Evolutionary conservation across 768 basidiomycete genomes (phyloP), one percentile per base, ranked within the genome.

Genomic region (Lenzites betulinus): DNA sequence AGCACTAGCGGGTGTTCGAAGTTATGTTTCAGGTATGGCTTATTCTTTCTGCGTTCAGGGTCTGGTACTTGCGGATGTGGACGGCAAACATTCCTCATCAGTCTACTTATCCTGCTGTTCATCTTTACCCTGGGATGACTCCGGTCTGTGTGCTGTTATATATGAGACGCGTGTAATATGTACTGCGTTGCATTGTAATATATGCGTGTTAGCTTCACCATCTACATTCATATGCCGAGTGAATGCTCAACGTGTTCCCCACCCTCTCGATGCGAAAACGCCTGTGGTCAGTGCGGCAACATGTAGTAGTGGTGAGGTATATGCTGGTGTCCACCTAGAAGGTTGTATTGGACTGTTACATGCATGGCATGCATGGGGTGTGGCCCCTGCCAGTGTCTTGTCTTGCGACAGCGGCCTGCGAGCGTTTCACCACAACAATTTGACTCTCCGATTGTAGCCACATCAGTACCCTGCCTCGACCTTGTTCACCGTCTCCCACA

Each of bases 391-490:
- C 26, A 41, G 20, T 36, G 62, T 22, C 25, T n/a, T 53, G 57
- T 51, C 51, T 28, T 47, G 57, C 23, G 46, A 50, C 64, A 49
- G 42, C 52, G 39, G 51, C 35, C 49, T 28, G 33, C 38, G 55
- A 62, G 60, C 59, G 63, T 50, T 39, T 64, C 64, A 70, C 71
- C 71, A 72, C 71, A 71, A 42, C 59, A 53, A 67, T 71, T 72
- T 72, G 71, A 71, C 69, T 70, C 71, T 72, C 71, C 71, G 71
- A 71, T 67, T 42, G 42, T 38, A 67, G 60, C 64, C 58, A 55
- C 50, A 58, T 57, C 49, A 61, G 41, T 66, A 63, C 56, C 51
- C 55, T 63, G 62, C 57, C 54, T 61, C 43, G 51, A 48, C 59
- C 66, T 64, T 63, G 58, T 64, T 53, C 51, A 47, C 60, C 52